Conservation (phyloP, 495 filamentous ascomycete species). For the Penicillium maclennaniae region DNA sequence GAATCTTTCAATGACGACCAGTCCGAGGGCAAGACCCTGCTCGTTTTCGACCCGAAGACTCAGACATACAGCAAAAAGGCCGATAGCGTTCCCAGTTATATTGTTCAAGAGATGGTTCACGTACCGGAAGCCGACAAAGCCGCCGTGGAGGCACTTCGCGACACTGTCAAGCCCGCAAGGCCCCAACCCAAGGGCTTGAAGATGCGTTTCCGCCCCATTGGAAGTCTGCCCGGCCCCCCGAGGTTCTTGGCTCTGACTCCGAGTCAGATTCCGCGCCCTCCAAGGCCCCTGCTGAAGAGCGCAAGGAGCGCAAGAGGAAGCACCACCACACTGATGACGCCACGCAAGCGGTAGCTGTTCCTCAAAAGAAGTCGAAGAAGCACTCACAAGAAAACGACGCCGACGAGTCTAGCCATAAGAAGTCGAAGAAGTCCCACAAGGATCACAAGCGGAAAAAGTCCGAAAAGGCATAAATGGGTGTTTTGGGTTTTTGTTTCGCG, state of each 20-base stretch:
- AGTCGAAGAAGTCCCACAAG: constrained; percentile 41
- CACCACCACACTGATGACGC: constrained; percentile 38
- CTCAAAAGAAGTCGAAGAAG: constrained; percentile 47
- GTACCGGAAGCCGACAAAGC: constrained; percentile 23
- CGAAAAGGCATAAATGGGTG: constrained; percentile 32
- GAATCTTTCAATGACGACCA: constrained; percentile 37
- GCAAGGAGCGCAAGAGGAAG: constrained; percentile 41
- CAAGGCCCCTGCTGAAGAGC: constrained; percentile 31
- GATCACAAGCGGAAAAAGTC: constrained; percentile 42
- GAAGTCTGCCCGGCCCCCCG: constrained; percentile 40
- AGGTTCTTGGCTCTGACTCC: constrained; percentile 46
- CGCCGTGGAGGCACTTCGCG: constrained; percentile 34
- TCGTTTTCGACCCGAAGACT: constrained; percentile 34
- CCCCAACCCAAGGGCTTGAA: constrained; percentile 56
- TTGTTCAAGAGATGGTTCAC: constrained; percentile 44
- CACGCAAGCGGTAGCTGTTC: constrained; percentile 20
- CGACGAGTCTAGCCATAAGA: constrained; percentile 26
- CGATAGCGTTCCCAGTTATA: constrained; percentile 37
- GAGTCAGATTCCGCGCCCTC: constrained; percentile 44
- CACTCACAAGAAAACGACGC: constrained; percentile 24
- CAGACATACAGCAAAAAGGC: constrained; percentile 33
- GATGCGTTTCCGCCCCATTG: constrained; percentile 58
- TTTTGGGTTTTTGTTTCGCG: constrained; percentile 15
- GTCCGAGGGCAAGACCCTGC: constrained; percentile 28
- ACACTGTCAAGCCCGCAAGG: constrained; percentile 39